Conservation (phyloP, 2,329 filamentous ascomycete genomes). For the Aspergillus sp. region DNA sequence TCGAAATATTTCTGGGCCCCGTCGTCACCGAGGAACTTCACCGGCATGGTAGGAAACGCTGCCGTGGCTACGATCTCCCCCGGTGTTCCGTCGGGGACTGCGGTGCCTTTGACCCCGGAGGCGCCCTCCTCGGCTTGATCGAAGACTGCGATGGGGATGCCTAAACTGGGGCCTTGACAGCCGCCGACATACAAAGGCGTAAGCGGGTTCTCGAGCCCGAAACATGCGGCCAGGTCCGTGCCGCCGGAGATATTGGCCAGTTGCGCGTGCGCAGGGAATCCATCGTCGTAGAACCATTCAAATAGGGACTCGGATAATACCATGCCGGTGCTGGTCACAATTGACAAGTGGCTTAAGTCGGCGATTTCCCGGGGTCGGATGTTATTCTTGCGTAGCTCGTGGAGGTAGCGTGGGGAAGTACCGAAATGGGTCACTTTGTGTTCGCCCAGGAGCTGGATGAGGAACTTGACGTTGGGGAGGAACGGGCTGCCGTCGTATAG, state of each 20-base stretch:
- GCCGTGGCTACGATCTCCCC: slow-evolving; percentile 72
- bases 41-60: slow-evolving; percentile 74
- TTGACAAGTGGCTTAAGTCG: slow-evolving; percentile 61
- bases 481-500: slow-evolving; percentile 87
- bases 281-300: slow-evolving; percentile 75
- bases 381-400: slow-evolving; percentile 66
- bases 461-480: slow-evolving; percentile 62
- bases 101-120: slow-evolving; percentile 47
- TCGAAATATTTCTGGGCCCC: slow-evolving; percentile 56
- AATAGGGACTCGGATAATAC: slow-evolving; percentile 74
- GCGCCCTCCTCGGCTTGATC: slow-evolving; percentile 53
- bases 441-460: slow-evolving; percentile 62
- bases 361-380: slow-evolving; percentile 62
- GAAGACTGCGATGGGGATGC: slow-evolving; percentile 59
- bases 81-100: slow-evolving; percentile 62
- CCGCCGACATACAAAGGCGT: slow-evolving; percentile 64
- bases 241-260: slow-evolving; percentile 74
- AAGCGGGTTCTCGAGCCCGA: slow-evolving; percentile 61
- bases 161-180: slow-evolving; percentile 54
- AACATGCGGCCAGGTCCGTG: slow-evolving; percentile 63
- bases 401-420: slow-evolving; percentile 73
- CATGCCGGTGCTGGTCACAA: slow-evolving; percentile 76
- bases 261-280: slow-evolving; percentile 66
- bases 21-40: slow-evolving; percentile 59
- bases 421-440: slow-evolving; percentile 71